A percentile compares a stretch with the other conserved stretches of the same genome.
Evolutionary conservation across 176 grass and related monocot species (phyloP).

Genomic region (Saccharum officinarum): DNA sequence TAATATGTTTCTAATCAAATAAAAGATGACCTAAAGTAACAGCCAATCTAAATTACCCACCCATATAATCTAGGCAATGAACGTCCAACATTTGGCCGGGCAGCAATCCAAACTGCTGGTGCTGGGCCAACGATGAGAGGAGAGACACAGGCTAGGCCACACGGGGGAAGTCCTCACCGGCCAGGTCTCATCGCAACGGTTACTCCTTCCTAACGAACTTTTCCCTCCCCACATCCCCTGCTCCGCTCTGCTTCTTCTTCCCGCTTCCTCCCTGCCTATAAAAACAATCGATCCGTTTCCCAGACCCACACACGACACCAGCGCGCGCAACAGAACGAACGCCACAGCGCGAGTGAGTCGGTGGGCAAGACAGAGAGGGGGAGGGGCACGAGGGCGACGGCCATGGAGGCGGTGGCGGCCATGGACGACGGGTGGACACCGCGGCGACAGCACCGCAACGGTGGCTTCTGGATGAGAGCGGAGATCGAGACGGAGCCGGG

Average conservation of each 20-base stretch:
- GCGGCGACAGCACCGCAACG: slow-evolving; percentile 18
- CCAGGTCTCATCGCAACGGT: slow-evolving; percentile 1
- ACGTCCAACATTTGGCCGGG: too few relatives aligned
- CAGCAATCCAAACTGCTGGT: slow-evolving; percentile 18
- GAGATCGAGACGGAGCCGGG: slow-evolving; percentile 51
- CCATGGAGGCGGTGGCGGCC: not conserved
- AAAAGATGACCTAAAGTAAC: too few relatives aligned
- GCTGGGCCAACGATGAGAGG: not conserved
- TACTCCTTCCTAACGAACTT: slow-evolving; percentile 3
- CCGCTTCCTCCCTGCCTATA: not conserved
- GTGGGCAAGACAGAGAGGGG: not conserved
- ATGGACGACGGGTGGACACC: not conserved
- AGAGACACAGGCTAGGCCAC: not conserved
- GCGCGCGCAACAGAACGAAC: not conserved
- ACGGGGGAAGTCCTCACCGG: not conserved
- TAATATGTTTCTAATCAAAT: too few relatives aligned
- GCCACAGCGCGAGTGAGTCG: not conserved
- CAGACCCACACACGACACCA: not conserved
- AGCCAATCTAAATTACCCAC: too few relatives aligned
- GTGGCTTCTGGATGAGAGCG: slow-evolving; percentile 20
- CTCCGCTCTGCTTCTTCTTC: too few relatives aligned
- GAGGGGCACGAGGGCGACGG: not conserved
- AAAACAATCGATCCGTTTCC: not conserved
- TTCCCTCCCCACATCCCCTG: not conserved
- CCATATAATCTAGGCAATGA: too few relatives aligned